These are phyloP conservation scores for Ganoderma leucocontextum DNA, from an alignment of 1,284 basidiomycete genomes.

Conservation along the genomic window DNA sequence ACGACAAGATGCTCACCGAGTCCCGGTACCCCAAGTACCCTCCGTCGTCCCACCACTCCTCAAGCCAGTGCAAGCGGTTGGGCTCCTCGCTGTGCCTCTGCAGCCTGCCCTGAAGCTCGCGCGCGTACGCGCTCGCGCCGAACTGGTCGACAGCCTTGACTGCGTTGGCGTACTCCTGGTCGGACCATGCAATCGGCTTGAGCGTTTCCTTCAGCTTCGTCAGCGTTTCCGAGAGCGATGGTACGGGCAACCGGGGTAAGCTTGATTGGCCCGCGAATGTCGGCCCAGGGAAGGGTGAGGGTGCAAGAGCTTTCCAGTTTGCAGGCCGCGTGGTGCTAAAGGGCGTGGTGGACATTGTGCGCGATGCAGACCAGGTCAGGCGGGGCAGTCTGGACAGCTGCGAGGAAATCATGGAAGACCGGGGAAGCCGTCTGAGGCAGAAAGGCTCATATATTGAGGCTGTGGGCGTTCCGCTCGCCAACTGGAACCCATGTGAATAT, in stretches of 20 bases:
- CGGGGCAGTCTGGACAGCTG: conserved; percentile 24
- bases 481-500: conserved; percentile 4
- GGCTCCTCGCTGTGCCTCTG: conserved; percentile 56
- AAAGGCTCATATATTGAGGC: conserved; percentile 1
- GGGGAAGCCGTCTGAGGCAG: conserved; percentile 10
- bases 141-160: conserved; percentile 72
- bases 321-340: conserved; percentile 38
- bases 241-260: conserved; percentile 73
- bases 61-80: conserved; percentile 70
- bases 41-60: conserved; percentile 84
- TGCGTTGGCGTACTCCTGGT: conserved; percentile 61
- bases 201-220: conserved; percentile 66
- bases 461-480: background rate
- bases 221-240: conserved; percentile 64
- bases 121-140: conserved; percentile 52
- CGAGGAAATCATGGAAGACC: conserved; percentile 26
- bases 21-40: conserved; percentile 80
- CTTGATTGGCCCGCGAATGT: conserved; percentile 50
- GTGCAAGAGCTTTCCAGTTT: conserved; percentile 55
- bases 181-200: conserved; percentile 69
- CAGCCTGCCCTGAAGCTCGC: conserved; percentile 65
- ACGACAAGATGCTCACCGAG: conserved; percentile 56
- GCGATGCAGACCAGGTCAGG: conserved; percentile 28
- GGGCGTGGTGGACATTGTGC: conserved; percentile 33
- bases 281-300: conserved; percentile 46